Percentiles rank a stretch among this genome's conserved stretches.
These are phyloP conservation scores for Boechera stricta DNA, from an alignment of 345 rosid genomes.

Conservation along the genomic window DNA sequence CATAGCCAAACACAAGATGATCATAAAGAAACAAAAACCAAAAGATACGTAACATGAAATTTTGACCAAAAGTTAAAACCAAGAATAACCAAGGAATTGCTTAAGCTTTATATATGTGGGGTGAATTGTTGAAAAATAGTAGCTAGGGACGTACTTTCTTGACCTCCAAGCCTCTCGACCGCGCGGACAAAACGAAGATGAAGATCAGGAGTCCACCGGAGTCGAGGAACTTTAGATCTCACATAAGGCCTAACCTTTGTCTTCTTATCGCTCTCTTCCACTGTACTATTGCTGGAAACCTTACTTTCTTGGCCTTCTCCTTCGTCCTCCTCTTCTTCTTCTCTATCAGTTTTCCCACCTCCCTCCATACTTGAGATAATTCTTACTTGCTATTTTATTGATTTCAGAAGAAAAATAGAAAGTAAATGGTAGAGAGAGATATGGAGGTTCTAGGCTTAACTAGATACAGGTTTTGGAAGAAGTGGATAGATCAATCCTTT, in stretches of 20 bases:
- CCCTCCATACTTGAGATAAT: slow-evolving; percentile 31
- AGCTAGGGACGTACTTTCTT: slow-evolving; percentile 65
- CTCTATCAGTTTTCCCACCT: slow-evolving; percentile 7
- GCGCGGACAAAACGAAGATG: slow-evolving; percentile 80
- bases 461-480: slow-evolving; percentile 9
- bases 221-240: slow-evolving; percentile 78
- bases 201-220: slow-evolving; percentile 92
- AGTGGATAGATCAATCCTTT: slow-evolving; percentile 32
- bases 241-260: slow-evolving; percentile 67
- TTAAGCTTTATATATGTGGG: slow-evolving; percentile 1
- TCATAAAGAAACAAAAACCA: slow-evolving; percentile 1
- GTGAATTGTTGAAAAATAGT: background rate
- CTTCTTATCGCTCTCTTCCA: slow-evolving; percentile 76
- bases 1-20: background rate
- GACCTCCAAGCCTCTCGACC: slow-evolving; percentile 85
- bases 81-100: background rate
- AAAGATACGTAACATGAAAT: background rate
- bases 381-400: background rate
- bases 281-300: slow-evolving; percentile 87
- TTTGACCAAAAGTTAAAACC: slow-evolving; percentile 6
- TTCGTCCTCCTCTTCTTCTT: slow-evolving; percentile 37
- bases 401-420: slow-evolving; percentile 4
- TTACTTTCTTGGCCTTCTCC: slow-evolving; percentile 52
- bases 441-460: slow-evolving; percentile 1
- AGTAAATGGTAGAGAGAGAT: background rate